Conservation (phyloP, 768 basidiomycete species). For the Tylopilus rubrobrunneus region DNA sequence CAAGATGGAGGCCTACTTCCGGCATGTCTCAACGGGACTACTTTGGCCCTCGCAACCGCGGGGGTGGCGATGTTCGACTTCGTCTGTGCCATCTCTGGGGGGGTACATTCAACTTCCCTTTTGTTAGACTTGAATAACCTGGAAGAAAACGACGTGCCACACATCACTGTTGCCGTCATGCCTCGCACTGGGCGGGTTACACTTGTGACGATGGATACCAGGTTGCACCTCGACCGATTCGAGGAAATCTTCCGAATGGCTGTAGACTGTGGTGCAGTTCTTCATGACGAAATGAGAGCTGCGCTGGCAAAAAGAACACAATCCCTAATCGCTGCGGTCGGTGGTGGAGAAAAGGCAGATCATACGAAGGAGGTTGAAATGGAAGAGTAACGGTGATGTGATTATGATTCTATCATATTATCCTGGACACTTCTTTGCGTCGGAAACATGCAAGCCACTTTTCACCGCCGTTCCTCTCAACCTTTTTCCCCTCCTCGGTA, state of each 20-base stretch:
- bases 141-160: slow-evolving; percentile 89
- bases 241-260: slow-evolving; percentile 83
- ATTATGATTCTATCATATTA: slow-evolving; percentile 3
- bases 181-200: slow-evolving; percentile 84
- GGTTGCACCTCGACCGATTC: slow-evolving; percentile 90
- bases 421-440: slow-evolving; percentile 40
- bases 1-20: slow-evolving; percentile 92
- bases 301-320: slow-evolving; percentile 64
- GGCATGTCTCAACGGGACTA: slow-evolving; percentile 92
- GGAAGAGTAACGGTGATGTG: slow-evolving; percentile 34
- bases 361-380: slow-evolving; percentile 33
- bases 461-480: slow-evolving; percentile 83
- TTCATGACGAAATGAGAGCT: slow-evolving; percentile 81
- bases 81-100: slow-evolving; percentile 85
- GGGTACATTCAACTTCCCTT: slow-evolving; percentile 76
- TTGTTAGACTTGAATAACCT: slow-evolving; percentile 84
- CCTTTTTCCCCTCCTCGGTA: slow-evolving; percentile 98
- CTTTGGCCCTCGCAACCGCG: slow-evolving; percentile 84
- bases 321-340: slow-evolving; percentile 60
- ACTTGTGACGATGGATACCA: slow-evolving; percentile 88
- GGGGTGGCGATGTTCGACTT: slow-evolving; percentile 91
- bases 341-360: slow-evolving; percentile 37
- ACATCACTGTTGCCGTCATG: slow-evolving; percentile 85
- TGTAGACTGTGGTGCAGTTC: slow-evolving; percentile 67
- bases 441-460: slow-evolving; percentile 94